Percentiles rank a stretch among this genome's conserved stretches.
Conservation (phyloP, 495 filamentous ascomycete genomes). For the Aspergillus nidulans region DNA sequence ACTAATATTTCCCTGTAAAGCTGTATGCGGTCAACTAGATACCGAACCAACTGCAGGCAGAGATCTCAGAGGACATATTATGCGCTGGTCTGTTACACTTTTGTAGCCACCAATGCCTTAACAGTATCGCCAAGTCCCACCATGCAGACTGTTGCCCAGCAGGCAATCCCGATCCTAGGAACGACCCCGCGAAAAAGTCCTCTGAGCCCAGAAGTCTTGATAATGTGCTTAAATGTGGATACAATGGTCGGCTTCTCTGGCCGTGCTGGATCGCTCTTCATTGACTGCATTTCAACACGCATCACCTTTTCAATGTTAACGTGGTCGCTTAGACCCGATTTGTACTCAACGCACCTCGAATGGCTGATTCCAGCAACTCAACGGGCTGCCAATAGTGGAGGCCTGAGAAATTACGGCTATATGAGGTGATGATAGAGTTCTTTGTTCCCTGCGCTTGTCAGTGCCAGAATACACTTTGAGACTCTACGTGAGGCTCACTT, state of each 20-base stretch:
- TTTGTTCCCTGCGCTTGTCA: background rate
- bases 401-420: conserved; percentile 34
- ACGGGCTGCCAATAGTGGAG: conserved; percentile 81
- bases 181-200: conserved; percentile 94
- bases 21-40: too few relatives aligned
- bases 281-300: conserved; percentile 99
- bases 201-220: conserved; percentile 77
- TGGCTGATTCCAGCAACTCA: conserved; percentile 98
- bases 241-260: conserved; percentile 97
- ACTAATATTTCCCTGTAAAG: too few relatives aligned
- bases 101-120: background rate
- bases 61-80: too few relatives aligned
- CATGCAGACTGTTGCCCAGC: conserved; percentile 99
- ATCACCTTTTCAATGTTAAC: conserved; percentile 25
- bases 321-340: background rate
- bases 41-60: too few relatives aligned
- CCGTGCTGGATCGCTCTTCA: conserved; percentile 92
- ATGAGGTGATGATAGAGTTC: background rate
- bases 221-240: conserved; percentile 90
- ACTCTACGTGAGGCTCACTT: background rate
- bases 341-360: conserved; percentile 79
- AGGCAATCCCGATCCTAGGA: conserved; percentile 86
- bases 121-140: conserved; percentile 84
- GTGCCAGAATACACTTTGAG: background rate
- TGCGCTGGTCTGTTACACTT: background rate